Base-by-base conservation (phyloP, 2,329 filamentous ascomycete genomes). In the Diaporthe ampelina region DNA sequence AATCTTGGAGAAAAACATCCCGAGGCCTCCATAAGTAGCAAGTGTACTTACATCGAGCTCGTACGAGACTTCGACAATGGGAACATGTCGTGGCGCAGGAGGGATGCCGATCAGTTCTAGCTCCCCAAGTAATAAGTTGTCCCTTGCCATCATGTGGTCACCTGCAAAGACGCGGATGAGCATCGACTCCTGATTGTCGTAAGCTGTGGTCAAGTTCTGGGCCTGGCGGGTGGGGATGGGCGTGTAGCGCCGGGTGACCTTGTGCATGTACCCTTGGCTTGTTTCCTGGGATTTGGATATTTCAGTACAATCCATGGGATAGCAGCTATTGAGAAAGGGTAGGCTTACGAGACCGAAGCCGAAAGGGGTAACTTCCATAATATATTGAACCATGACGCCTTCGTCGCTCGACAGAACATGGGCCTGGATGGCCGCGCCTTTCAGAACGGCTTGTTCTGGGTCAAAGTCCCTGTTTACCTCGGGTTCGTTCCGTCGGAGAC, bases 81-180 rank as follows among this genome's bases (percentile, higher is more conserved):
- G 67, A 6, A 58, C 67, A 70, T 45, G n/a, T 19, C 50, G 50
- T 9, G 48, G 50, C 21, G 67, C 67, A 3, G 3, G 67, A 58
- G 54, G 67, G 19, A 70, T 70, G 10, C 67, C 67, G 9, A n/a
- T 26, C 32, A 70, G 48, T 17, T 70, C 67, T 3, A 70, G 9
- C 29, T 58, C 35, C 3, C 50, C 67, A 32, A 70, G 8, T 4
- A 70, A 6, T 13, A 9, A 9, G 50, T 70, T 70, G n/a, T 58
- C 50, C 11, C 8, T 58, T 3, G 50, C 54, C 50, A 70, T 43
- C 54, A 45, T 48, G 11, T 32, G 50, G 7, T 70, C 67, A 13
- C 67, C 67, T 11, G 26, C 67, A 13, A 70, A 43, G 2, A 70
- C 50, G 2, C 54, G 50, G 15, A 70, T 70, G 40, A 58, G 9